A percentile compares a stretch with the other conserved stretches of the same genome.
Conservation (phyloP, 1,139 yeast species). For the Dujonia santamariae region DNA sequence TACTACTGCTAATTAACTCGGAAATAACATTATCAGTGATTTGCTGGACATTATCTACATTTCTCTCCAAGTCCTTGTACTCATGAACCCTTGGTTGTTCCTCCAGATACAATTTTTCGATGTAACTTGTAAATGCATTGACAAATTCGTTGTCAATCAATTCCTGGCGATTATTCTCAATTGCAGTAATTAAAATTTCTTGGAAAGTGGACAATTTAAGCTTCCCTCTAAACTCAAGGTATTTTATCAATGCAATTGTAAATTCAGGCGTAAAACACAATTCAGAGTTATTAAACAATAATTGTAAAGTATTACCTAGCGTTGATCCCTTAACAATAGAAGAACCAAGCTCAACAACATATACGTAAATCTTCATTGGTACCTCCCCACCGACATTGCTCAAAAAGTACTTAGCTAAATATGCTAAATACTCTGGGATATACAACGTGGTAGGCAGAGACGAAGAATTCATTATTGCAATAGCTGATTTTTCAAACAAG, state of each 20-base stretch:
- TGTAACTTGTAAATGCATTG: constrained; percentile 18
- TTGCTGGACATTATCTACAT: constrained; percentile 28
- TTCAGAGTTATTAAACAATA: constrained; percentile 5
- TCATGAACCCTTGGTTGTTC: constrained; percentile 35
- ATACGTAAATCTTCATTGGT: constrained; percentile 19
- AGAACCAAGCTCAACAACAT: constrained; percentile 24
- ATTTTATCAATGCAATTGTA: constrained; percentile 19
- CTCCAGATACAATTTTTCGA: constrained; percentile 28
- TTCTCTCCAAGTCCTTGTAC: constrained; percentile 28
- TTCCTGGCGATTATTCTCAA: constrained; percentile 7
- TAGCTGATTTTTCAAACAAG: constrained; percentile 21
- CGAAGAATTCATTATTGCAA: constrained; percentile 6
- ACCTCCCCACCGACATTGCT: constrained; percentile 9
- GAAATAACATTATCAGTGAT: constrained; percentile 12
- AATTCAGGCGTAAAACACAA: constrained; percentile 16
- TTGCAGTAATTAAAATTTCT: constrained; percentile 13
- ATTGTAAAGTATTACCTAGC: constrained; percentile 2
- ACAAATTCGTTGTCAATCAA: constrained; percentile 20
- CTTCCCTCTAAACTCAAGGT: constrained; percentile 13
- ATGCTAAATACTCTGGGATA: constrained; percentile 28
- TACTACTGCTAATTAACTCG: not conserved
- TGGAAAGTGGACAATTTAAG: constrained; percentile 24
- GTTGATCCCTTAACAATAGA: constrained; percentile 3
- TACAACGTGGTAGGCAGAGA: too few relatives aligned
- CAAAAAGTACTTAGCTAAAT: constrained; percentile 19